Evolutionary conservation across 805 yeast genomes (phyloP).

Genomic region (Suhomyces prunicola): DNA sequence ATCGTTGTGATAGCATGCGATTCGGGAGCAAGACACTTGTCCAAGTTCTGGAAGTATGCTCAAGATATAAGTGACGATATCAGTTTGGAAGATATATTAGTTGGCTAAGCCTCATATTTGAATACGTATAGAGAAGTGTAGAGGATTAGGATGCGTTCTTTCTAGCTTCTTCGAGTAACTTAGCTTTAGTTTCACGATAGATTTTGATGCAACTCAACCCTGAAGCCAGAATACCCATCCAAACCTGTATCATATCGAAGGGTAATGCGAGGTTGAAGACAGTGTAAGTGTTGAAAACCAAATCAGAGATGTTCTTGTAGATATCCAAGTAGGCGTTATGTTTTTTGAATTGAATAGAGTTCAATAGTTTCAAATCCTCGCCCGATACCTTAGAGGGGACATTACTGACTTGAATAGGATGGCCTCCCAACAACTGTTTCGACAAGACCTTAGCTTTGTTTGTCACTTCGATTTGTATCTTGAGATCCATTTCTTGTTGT

Average conservation of each 20-base stretch:
- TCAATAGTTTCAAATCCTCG: slow-evolving; percentile 20
- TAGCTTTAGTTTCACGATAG: slow-evolving; percentile 37
- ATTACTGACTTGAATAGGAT: slow-evolving; percentile 3
- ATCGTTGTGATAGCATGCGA: slow-evolving; percentile 90
- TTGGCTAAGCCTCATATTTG: not conserved
- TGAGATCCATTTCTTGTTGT: slow-evolving; percentile 50
- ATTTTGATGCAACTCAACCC: slow-evolving; percentile 35
- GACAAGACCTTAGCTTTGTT: slow-evolving; percentile 47
- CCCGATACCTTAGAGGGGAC: slow-evolving; percentile 15
- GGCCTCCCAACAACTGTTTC: slow-evolving; percentile 29
- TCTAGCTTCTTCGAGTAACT: slow-evolving; percentile 13
- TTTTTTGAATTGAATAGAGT: slow-evolving; percentile 36
- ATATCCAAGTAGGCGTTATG: slow-evolving; percentile 38
- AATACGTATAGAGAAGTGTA: not conserved
- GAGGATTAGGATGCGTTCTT: not conserved
- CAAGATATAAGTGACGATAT: slow-evolving; percentile 33
- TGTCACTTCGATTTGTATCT: slow-evolving; percentile 60
- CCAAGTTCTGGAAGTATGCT: slow-evolving; percentile 88
- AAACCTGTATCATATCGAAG: slow-evolving; percentile 40
- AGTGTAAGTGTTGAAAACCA: slow-evolving; percentile 40
- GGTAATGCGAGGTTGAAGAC: slow-evolving; percentile 36
- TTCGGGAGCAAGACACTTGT: slow-evolving; percentile 83
- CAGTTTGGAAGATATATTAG: slow-evolving; percentile 23
- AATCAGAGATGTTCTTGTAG: slow-evolving; percentile 37
- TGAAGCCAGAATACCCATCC: slow-evolving; percentile 45